Conservation (phyloP, 345 rosid species). For the Lenwebbia sp. region DNA sequence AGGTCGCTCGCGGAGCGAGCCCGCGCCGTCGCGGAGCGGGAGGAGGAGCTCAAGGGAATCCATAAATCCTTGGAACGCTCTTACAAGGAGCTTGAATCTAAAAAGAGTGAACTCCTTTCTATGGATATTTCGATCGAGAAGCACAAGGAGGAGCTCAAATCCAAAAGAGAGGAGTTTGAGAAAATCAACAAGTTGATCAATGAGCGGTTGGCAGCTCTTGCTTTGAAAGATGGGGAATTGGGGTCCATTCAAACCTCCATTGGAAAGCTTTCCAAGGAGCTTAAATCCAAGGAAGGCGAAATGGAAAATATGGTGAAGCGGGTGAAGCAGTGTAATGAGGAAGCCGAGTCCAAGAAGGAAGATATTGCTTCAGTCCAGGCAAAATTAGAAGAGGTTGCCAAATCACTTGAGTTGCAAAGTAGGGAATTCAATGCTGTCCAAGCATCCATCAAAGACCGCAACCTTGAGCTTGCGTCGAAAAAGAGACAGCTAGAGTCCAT, state of each 20-base stretch:
- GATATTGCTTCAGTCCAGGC: not conserved
- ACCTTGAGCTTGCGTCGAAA: not conserved
- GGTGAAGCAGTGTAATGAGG: not conserved
- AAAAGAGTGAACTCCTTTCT: constrained; percentile 2
- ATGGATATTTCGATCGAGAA: not conserved
- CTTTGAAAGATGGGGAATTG: not conserved
- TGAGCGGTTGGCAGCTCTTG: not conserved
- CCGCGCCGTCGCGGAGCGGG: not conserved
- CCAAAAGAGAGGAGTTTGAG: not conserved
- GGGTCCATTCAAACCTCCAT: not conserved
- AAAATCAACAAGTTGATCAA: not conserved
- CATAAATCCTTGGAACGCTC: not conserved
- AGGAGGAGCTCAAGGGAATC: not conserved
- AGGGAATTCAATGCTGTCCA: not conserved
- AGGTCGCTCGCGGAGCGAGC: not conserved
- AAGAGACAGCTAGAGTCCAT: not conserved
- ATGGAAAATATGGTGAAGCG: not conserved
- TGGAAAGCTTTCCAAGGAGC: not conserved
- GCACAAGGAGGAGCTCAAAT: not conserved
- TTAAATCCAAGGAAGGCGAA: not conserved
- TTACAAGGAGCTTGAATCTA: not conserved
- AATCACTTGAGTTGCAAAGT: not conserved
- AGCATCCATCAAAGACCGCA: not conserved
- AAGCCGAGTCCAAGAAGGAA: not conserved
- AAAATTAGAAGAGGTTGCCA: not conserved